These are phyloP conservation scores for Hypoxylon sp. DNA, from an alignment of 2,329 filamentous ascomycete genomes.

Conservation along the genomic window DNA sequence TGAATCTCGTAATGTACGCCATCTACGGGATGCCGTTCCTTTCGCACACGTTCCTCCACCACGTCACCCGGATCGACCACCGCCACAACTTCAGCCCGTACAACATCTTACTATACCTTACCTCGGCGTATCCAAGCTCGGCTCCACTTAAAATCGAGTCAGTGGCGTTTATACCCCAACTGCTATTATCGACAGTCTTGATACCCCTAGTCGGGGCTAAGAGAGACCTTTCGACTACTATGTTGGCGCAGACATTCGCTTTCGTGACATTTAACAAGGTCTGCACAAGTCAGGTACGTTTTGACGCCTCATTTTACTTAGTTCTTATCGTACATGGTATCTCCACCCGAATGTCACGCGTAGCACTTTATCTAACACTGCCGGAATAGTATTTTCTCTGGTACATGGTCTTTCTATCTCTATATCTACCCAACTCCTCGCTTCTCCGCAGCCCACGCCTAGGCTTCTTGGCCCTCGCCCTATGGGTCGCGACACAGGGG, in stretches of 20 bases:
- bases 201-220: conserved; percentile 85
- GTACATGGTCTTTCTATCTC: conserved; percentile 94
- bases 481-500: conserved; percentile 85
- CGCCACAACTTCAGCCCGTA: conserved; percentile 99
- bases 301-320: not conserved
- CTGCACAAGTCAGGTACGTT: conserved; percentile 91
- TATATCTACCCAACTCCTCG: conserved; percentile 87
- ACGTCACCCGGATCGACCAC: conserved; percentile 93
- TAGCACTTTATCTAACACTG: conserved; percentile 36
- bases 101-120: conserved; percentile 90
- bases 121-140: conserved; percentile 72
- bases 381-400: conserved; percentile 89
- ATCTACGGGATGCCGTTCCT: conserved; percentile 87
- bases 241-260: conserved; percentile 96
- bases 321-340: not conserved
- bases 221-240: conserved; percentile 82
- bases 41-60: conserved; percentile 92
- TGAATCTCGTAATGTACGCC: conserved; percentile 85
- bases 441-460: conserved; percentile 72
- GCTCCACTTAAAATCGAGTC: conserved; percentile 73
- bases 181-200: conserved; percentile 82
- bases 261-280: conserved; percentile 99
- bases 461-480: conserved; percentile 74
- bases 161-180: conserved; percentile 89
- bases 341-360: not conserved